phyloP scores from a whole-genome alignment of 208 protist genomes.

The Kentomonas sorsogonicus region DNA sequence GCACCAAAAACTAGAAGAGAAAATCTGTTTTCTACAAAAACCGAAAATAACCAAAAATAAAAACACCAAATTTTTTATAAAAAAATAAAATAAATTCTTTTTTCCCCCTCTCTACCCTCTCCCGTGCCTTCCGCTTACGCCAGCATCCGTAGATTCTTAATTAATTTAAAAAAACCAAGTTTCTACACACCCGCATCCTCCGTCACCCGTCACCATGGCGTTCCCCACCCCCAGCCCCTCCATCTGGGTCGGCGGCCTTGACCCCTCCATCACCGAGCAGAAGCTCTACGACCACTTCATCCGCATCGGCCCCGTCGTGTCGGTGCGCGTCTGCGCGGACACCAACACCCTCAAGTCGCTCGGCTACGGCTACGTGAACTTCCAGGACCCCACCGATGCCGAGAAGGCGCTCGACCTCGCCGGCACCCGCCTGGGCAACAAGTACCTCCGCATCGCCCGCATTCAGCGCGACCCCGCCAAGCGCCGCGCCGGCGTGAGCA shows the following conservation, averaged over 20 bases:
- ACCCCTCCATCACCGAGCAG: slow-evolving; percentile 93
- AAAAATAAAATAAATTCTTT: slow-evolving; percentile 21
- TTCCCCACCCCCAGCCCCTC: slow-evolving; percentile 87
- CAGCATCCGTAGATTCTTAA: slow-evolving; percentile 3
- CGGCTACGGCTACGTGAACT: slow-evolving; percentile 99
- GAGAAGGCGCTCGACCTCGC: slow-evolving; percentile 98
- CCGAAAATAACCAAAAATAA: slow-evolving; percentile 21
- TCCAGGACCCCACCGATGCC: slow-evolving; percentile 95
- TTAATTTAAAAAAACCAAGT: slow-evolving; percentile 8
- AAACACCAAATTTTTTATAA: slow-evolving; percentile 22
- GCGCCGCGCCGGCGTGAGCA: slow-evolving; percentile 95
- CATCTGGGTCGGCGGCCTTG: slow-evolving; percentile 97
- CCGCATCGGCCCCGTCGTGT: slow-evolving; percentile 94
- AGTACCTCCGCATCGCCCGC: slow-evolving; percentile 97
- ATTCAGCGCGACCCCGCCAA: slow-evolving; percentile 97
- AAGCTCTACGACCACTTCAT: slow-evolving; percentile 98
- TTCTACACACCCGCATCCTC: neutral
- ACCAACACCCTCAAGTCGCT: slow-evolving; percentile 95
- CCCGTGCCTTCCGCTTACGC: neutral
- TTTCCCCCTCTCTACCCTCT: too few species aligned
- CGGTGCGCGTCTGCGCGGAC: slow-evolving; percentile 98
- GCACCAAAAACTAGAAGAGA: slow-evolving; percentile 1
- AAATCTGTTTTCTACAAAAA: slow-evolving; percentile 16
- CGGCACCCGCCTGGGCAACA: slow-evolving; percentile 91
- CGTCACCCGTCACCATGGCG: slow-evolving; percentile 22